phyloP scores from a whole-genome alignment of 2,329 filamentous ascomycete genomes.

The Ilyonectria destructans region DNA sequence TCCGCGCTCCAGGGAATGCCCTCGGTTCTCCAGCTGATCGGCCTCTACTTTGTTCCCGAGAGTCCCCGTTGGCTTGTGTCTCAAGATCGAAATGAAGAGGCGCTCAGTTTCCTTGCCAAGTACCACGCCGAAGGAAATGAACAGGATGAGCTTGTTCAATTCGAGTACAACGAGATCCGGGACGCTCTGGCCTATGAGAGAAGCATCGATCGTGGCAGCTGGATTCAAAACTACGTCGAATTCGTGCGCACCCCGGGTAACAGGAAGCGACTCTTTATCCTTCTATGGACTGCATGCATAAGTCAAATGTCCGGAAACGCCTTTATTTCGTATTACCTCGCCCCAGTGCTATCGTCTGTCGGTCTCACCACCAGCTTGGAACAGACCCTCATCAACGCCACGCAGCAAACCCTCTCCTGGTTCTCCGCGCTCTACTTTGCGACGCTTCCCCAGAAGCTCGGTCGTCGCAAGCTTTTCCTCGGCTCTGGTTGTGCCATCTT shows the following conservation, averaged over 20 bases:
- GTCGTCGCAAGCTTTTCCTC: conserved; percentile 46
- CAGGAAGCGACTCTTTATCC: conserved; percentile 13
- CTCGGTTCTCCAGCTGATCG: conserved; percentile 23
- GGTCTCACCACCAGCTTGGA: conserved; percentile 52
- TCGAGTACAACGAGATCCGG: conserved; percentile 25
- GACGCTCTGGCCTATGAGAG: not conserved
- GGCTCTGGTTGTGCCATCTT: conserved; percentile 37
- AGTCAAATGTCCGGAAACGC: conserved; percentile 46
- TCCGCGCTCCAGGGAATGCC: conserved; percentile 24
- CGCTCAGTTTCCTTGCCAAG: conserved; percentile 20
- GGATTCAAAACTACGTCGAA: conserved; percentile 25
- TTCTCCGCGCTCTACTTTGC: conserved; percentile 36
- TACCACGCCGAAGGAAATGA: conserved; percentile 27
- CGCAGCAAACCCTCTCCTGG: conserved; percentile 34
- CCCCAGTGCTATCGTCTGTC: conserved; percentile 50
- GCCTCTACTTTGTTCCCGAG: conserved; percentile 26
- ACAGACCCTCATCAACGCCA: conserved; percentile 56
- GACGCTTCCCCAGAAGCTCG: conserved; percentile 27
- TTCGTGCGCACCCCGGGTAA: conserved; percentile 19
- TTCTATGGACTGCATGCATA: conserved; percentile 11
- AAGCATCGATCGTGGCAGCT: conserved; percentile 2
- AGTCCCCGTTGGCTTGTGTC: conserved; percentile 26
- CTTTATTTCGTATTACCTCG: conserved; percentile 57
- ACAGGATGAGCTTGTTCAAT: conserved; percentile 18
- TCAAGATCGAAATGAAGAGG: conserved; percentile 15